Conservation (phyloP, 2,329 filamentous ascomycete genomes). For the Colletotrichum sp. region DNA sequence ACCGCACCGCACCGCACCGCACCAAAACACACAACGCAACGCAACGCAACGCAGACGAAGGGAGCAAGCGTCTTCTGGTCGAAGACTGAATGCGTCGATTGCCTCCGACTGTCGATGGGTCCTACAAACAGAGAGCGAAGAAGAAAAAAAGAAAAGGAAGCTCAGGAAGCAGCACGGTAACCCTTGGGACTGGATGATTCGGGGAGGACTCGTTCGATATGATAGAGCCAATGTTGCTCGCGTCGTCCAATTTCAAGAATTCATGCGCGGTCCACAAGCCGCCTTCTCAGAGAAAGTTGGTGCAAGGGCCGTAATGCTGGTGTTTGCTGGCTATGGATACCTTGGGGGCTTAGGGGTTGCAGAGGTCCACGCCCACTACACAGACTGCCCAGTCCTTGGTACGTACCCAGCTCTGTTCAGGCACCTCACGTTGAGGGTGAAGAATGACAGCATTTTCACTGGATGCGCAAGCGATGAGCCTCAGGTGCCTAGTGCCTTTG, state of each 20-base stretch:
- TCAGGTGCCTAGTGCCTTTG: not conserved
- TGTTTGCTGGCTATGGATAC: not conserved
- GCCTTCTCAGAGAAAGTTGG: slow-evolving; percentile 6
- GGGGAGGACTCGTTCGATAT: not conserved
- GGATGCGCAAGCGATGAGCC: not conserved
- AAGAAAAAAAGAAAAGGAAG: not conserved
- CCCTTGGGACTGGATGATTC: not conserved
- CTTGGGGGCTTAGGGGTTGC: not conserved
- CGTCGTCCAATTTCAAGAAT: slow-evolving; percentile 25
- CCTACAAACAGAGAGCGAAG: not conserved
- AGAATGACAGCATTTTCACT: not conserved
- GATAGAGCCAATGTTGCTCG: not conserved
- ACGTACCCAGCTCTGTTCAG: not conserved
- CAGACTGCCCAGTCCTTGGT: not conserved
- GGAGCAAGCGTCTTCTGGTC: not conserved
- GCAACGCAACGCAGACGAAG: not conserved
- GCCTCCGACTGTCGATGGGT: not conserved
- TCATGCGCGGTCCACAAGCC: slow-evolving; percentile 23
- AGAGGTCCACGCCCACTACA: not conserved
- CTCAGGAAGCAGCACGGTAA: not conserved
- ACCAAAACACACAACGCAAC: not conserved
- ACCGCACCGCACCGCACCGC: not conserved
- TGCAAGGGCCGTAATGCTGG: slow-evolving; percentile 11
- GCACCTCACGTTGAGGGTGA: not conserved
- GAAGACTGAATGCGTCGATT: not conserved